Conservation (phyloP, 257 asterid species). For the Anisodus acutangulus region DNA sequence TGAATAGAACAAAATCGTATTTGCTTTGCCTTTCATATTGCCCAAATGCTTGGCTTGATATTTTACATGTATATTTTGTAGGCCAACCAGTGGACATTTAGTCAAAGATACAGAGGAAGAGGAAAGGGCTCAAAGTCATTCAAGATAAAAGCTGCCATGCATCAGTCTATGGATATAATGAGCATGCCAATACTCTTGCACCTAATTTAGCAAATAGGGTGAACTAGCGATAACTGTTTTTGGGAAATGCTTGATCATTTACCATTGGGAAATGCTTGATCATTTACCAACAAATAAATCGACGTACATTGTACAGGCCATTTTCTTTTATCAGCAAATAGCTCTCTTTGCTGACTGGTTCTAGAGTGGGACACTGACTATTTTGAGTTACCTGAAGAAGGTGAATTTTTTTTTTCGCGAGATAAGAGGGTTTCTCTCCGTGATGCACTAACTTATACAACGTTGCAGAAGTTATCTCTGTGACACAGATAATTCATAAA, state of each 20-base stretch:
- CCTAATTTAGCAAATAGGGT: not conserved
- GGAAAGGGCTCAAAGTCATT: not conserved
- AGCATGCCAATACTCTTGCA: not conserved
- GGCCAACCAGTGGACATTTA: slow-evolving; percentile 55
- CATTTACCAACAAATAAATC: not conserved
- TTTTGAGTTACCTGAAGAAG: slow-evolving; percentile 22
- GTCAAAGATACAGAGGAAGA: slow-evolving; percentile 16
- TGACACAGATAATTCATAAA: not conserved
- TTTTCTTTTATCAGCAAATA: not conserved
- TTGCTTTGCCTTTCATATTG: not conserved
- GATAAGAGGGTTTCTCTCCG: not conserved
- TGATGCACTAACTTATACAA: not conserved
- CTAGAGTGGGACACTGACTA: not conserved
- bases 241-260: not conserved
- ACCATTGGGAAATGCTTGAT: not conserved
- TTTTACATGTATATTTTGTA: slow-evolving; percentile 33
- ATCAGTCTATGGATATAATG: not conserved
- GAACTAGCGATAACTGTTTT: not conserved
- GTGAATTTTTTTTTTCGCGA: not conserved
- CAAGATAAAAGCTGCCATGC: slow-evolving; percentile 6
- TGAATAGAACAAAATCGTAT: not conserved
- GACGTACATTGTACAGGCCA: not conserved
- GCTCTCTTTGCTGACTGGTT: not conserved
- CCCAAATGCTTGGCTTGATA: not conserved
- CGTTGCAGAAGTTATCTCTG: not conserved